Base-by-base conservation (phyloP, 768 basidiomycete genomes). In the Podaxis sp. region DNA sequence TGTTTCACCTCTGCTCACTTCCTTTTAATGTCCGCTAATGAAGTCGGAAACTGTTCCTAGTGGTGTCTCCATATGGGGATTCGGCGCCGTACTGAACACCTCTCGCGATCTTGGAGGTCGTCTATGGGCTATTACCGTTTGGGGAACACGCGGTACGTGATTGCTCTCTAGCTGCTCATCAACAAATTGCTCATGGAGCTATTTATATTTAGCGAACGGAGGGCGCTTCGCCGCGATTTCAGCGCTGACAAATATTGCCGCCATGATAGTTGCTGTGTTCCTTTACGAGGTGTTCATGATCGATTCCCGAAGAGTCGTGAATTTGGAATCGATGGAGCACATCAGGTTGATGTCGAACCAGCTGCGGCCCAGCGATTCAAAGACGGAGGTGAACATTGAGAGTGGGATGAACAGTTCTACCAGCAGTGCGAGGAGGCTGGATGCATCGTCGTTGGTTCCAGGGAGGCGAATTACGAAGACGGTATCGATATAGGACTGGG, bases 21-120 rank as follows among this genome's bases (percentile, higher is more conserved):
- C 2, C 24, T 38, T 24, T 43, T 15, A 43, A 43, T 15, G 15
- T 43, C 13, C 22, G 6, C 49, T 19, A 40, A 27, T 11, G n/a
- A 52, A 59, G 19, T 33, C 37, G 37, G 22, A 22, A 50, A 17
- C 51, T 3, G 24, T n/a, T 47, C 15, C 33, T 36, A 60, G 59
- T 41, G 59, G 59, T 41, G 59, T 60, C 5, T 24, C 51, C 17
- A 60, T 60, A 15, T 60, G 50, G 50, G 24, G 50, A 27, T 60
- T 60, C 40, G 51, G 59, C 15, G 38, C 50, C 4, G 53, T 60
- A 6, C 9, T 60, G 33, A 60, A 60, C 17, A 53, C 59, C 37
- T 60, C 59, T 27, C 59, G 59, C 12, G 59, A 60, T 12, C 37
- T 60, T 12, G 59, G 59, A 6, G 59, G 59, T 17, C 36, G 59